Percentiles rank a stretch among this genome's conserved stretches.
These are phyloP conservation scores for Leccinellum luteum DNA, from an alignment of 768 basidiomycete genomes.

Conservation along the genomic window DNA sequence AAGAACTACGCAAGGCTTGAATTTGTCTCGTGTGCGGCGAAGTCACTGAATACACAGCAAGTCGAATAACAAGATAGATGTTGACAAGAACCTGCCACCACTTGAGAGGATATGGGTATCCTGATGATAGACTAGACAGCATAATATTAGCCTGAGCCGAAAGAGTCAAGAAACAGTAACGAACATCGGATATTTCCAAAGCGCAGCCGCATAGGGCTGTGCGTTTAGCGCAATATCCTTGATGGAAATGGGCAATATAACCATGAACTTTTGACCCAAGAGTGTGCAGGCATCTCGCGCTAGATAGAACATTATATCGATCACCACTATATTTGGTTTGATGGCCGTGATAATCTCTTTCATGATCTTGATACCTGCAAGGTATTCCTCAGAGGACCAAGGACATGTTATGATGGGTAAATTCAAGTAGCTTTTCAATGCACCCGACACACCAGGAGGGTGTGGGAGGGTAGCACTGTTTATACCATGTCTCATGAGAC, in stretches of 20 bases:
- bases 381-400: constrained; percentile 10
- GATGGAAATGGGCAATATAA: constrained; percentile 4
- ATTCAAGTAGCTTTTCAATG: background rate
- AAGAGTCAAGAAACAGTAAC: background rate
- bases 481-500: background rate
- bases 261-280: constrained; percentile 1
- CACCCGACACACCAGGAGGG: constrained; percentile 2
- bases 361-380: background rate
- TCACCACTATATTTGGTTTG: constrained; percentile 2
- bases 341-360: constrained; percentile 4
- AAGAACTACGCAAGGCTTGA: background rate
- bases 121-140: constrained; percentile 5
- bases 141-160: background rate
- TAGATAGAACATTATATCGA: background rate
- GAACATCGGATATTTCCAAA: constrained; percentile 13
- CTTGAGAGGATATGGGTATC: constrained; percentile 11
- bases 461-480: background rate
- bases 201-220: background rate
- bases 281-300: constrained; percentile 11
- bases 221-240: background rate
- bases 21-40: background rate
- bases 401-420: background rate
- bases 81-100: constrained; percentile 19
- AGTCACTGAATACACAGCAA: background rate
- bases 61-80: constrained; percentile 4